Percentiles rank a stretch among this genome's conserved stretches.
Conservation (phyloP, 2,329 filamentous ascomycete genomes). For the Stagonosporopsis tanaceti region DNA sequence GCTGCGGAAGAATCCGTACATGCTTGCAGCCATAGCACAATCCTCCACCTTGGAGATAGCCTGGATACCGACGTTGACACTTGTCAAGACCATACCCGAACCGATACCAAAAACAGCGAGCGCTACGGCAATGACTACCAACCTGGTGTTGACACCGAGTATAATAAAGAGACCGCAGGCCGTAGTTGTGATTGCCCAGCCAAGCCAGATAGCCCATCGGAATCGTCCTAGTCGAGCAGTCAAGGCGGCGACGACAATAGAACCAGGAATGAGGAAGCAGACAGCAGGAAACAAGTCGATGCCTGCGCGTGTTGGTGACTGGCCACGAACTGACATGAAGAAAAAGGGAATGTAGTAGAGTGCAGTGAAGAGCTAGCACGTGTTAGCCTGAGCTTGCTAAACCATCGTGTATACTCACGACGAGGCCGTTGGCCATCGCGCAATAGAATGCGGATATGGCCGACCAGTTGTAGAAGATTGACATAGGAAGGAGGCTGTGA, state of each 20-base stretch:
- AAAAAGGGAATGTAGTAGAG: constrained; percentile 56
- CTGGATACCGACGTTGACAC: constrained; percentile 52
- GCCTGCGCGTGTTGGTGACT: constrained; percentile 47
- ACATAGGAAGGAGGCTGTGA: constrained; percentile 49
- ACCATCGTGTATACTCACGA: constrained; percentile 42
- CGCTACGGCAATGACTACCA: constrained; percentile 47
- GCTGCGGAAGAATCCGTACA: constrained; percentile 51
- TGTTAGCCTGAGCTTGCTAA: neutral
- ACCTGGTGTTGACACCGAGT: constrained; percentile 45
- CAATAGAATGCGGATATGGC: constrained; percentile 52
- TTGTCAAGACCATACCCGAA: constrained; percentile 52
- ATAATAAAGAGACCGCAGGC: constrained; percentile 51
- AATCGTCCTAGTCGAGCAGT: constrained; percentile 39
- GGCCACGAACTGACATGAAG: constrained; percentile 48
- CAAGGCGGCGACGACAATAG: constrained; percentile 34
- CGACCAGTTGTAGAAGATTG: constrained; percentile 49
- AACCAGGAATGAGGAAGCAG: constrained; percentile 43
- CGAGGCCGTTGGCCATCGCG: constrained; percentile 54
- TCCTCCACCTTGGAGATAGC: constrained; percentile 47
- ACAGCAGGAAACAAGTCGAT: constrained; percentile 50
- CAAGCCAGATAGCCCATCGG: constrained; percentile 54
- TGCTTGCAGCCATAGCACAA: constrained; percentile 45
- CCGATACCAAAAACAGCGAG: constrained; percentile 53
- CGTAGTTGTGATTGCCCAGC: constrained; percentile 52
- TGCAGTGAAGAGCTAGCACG: constrained; percentile 50